Evolutionary conservation across 495 filamentous ascomycete species (phyloP).

Genomic region (Pyrenula massariospora): DNA sequence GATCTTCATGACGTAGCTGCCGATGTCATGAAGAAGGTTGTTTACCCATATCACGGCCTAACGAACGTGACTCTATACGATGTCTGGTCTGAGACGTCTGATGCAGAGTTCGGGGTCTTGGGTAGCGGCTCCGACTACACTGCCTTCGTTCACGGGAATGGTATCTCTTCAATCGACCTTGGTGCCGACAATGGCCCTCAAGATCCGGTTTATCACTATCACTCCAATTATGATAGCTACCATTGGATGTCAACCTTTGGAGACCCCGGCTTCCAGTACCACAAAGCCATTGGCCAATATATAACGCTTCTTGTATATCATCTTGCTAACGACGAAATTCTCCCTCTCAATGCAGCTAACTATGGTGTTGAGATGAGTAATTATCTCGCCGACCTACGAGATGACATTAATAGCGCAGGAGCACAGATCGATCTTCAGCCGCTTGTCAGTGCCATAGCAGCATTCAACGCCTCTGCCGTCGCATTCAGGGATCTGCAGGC

Average conservation of each 20-base stretch:
- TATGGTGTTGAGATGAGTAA: conserved; percentile 10
- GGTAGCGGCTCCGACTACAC: conserved; percentile 40
- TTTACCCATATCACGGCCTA: conserved; percentile 4
- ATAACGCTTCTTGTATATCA: conserved; percentile 22
- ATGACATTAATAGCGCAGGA: not conserved
- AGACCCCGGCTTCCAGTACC: conserved; percentile 33
- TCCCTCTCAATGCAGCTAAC: conserved; percentile 20
- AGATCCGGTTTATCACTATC: conserved; percentile 39
- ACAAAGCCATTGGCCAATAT: conserved; percentile 15
- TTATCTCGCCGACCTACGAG: conserved; percentile 10
- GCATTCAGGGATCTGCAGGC: conserved; percentile 6
- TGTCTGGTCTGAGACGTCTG: conserved; percentile 15
- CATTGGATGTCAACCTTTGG: conserved; percentile 39
- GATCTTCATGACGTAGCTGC: not conserved
- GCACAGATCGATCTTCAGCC: not conserved
- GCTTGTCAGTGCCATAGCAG: not conserved
- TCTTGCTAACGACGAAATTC: conserved; percentile 14
- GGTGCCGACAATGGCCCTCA: conserved; percentile 18
- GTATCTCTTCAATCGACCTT: conserved; percentile 36
- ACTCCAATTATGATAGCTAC: conserved; percentile 43
- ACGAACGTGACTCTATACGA: conserved; percentile 25
- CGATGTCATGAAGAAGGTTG: not conserved
- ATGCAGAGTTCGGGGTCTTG: conserved; percentile 30
- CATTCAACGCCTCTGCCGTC: conserved; percentile 5
- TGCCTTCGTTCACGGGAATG: conserved; percentile 37